Base-by-base conservation (phyloP, 106 monocot species). In the Dioscorea dumetorum region DNA sequence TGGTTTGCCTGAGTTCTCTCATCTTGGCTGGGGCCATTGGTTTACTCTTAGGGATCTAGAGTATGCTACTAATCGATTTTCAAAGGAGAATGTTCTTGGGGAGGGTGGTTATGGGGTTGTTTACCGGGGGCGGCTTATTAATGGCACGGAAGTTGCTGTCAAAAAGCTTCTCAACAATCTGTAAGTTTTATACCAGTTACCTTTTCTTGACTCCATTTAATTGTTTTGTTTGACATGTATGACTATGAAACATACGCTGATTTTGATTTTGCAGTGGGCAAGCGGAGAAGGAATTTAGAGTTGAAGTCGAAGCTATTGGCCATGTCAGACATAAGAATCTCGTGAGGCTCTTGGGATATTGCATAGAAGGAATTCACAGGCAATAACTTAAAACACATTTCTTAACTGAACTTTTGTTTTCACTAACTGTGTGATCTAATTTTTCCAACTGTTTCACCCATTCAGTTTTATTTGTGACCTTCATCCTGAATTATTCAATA, bases 21-120 rank as follows among this genome's bases (percentile, higher is more conserved):
- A 85, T 64, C 77, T 91, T 58, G 94, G 94, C n/a, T 91, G 91
- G 91, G 91, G 91, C 20, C 88, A 91, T 35, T 91, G 91, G 91
- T 88, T 91, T 58, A 88, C 91, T 24, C 69, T 91, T 4, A 88
- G 91, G 50, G 91, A 91, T 74, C 74, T 91, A 24, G 91, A 91
- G 73, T 66, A 73, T 33, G 88, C 91, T 4, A 91, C 88, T 1
- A 76, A 64, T 63, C 74, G 78, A 21, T 91, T 91, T 34, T 82
- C 77, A 4, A 85, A 82, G 66, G 87, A 91, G 33, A 87, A 87
- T 77, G 72, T 91, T 54, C 78, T 91, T 54, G 90, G 90, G 22
- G 90, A 91, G 67, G 90, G 90, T 64, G 90, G 90, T 21, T 91
- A 91, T 79, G 90, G 90, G 41, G 74, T 91, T 74, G 90, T 91